Evolutionary conservation across 2,329 filamentous ascomycete genomes (phyloP).

Genomic region (Diaporthe velutina): DNA sequence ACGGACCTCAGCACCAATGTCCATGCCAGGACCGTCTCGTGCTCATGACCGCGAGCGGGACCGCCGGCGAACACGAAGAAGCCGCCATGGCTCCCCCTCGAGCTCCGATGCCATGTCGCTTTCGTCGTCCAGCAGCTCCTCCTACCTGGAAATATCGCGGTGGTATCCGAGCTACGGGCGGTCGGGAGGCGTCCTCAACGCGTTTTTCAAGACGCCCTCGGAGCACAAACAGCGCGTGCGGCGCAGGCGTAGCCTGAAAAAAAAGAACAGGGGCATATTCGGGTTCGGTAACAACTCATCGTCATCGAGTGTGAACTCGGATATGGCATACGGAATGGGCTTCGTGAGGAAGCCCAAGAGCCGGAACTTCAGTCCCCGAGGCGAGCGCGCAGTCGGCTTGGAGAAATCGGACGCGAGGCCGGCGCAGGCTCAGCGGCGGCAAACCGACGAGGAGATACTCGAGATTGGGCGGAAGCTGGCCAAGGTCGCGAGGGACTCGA

Average conservation of each 20-base stretch:
- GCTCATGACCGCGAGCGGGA: constrained; percentile 34
- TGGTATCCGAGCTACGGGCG: constrained; percentile 60
- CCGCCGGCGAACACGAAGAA: constrained; percentile 14
- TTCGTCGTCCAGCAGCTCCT: constrained; percentile 60
- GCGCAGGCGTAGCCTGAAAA: constrained; percentile 56
- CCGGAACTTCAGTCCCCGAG: constrained; percentile 48
- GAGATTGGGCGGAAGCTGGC: constrained; percentile 67
- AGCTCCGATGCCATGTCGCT: constrained; percentile 57
- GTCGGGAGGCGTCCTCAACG: constrained; percentile 67
- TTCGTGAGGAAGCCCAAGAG: constrained; percentile 60
- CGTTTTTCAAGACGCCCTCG: constrained; percentile 74
- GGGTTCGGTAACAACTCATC: constrained; percentile 73
- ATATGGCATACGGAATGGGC: constrained; percentile 76
- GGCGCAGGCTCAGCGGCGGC: constrained; percentile 47
- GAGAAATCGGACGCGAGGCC: constrained; percentile 33
- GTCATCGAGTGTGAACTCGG: constrained; percentile 61
- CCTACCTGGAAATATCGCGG: constrained; percentile 76
- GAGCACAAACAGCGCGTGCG: constrained; percentile 61
- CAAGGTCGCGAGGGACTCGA: constrained; percentile 64
- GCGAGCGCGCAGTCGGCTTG: constrained; percentile 32
- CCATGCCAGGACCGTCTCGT: constrained; percentile 30
- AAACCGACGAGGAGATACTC: constrained; percentile 70
- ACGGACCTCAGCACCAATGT: constrained; percentile 4
- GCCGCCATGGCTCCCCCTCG: constrained; percentile 42
- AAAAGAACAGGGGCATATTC: constrained; percentile 66